phyloP scores from a whole-genome alignment of 371 early-diverging fungal genomes.

The Lichtheimia ornata region DNA sequence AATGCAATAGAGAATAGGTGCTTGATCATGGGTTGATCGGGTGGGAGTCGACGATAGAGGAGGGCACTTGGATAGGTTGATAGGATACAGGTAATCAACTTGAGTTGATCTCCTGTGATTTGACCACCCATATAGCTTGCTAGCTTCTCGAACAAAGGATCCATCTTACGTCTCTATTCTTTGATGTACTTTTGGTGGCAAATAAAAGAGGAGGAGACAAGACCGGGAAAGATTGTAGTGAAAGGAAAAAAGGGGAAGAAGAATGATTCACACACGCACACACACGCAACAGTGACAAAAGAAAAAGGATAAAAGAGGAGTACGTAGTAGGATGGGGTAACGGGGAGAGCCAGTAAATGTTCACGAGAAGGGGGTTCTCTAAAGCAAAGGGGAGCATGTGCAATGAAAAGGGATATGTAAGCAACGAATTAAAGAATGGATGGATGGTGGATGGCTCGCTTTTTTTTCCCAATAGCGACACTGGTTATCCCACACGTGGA shows the following conservation, averaged over 20 bases:
- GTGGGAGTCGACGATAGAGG: slow-evolving; percentile 56
- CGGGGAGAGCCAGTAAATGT: too few species aligned
- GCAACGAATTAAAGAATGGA: too few species aligned
- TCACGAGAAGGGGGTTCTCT: too few species aligned
- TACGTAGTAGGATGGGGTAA: neutral
- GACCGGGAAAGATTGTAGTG: slow-evolving; percentile 3
- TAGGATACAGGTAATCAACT: slow-evolving; percentile 55
- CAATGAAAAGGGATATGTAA: too few species aligned
- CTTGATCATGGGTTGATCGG: slow-evolving; percentile 45
- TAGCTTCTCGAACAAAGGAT: slow-evolving; percentile 21
- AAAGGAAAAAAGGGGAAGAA: slow-evolving; percentile 2
- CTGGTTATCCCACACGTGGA: too few species aligned
- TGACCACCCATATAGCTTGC: slow-evolving; percentile 22
- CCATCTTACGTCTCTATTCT: slow-evolving; percentile 18
- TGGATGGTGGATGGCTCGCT: too few species aligned
- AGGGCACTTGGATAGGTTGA: slow-evolving; percentile 58
- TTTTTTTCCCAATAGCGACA: too few species aligned
- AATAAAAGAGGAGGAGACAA: neutral
- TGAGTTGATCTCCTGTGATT: slow-evolving; percentile 54
- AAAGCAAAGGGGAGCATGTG: too few species aligned
- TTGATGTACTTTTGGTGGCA: neutral
- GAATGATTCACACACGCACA: neutral
- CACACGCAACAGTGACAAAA: slow-evolving; percentile 1
- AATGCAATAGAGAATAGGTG: slow-evolving; percentile 74
- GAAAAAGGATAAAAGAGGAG: slow-evolving; percentile 5